Conservation (phyloP, 148 eudicot species). For the Beta vulgaris region DNA sequence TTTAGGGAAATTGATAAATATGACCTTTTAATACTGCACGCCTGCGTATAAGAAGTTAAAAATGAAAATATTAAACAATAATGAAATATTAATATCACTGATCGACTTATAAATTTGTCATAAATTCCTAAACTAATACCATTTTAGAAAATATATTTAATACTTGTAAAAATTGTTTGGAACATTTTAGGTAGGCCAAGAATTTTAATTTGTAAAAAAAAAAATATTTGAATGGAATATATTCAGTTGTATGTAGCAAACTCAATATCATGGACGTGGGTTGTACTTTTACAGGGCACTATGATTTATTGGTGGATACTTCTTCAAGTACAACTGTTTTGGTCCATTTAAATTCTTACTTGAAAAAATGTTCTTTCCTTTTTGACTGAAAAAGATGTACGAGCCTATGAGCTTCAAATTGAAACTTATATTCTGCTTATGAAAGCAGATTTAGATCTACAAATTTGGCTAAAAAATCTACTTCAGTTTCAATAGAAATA, state of each 20-base stretch:
- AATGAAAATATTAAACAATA: no score
- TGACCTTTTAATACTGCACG: no score
- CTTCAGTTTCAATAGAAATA: neutral
- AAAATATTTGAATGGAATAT: conserved; percentile 18
- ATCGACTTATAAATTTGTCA: no score
- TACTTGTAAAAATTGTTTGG: no score
- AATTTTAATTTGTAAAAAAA: neutral
- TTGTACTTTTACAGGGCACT: conserved; percentile 20
- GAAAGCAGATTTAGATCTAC: neutral
- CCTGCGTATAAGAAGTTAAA: no score
- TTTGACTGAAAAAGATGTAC: conserved; percentile 22
- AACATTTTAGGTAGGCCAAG: no score
- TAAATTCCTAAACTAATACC: no score
- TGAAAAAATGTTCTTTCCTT: conserved; percentile 13
- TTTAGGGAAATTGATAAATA: no score
- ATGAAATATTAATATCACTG: no score
- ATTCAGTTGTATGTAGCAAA: conserved; percentile 11
- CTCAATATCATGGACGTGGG: conserved; percentile 1
- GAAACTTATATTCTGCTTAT: neutral
- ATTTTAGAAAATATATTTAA: no score
- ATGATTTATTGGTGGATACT: neutral
- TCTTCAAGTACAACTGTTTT: conserved; percentile 10
- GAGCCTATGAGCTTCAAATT: neutral
- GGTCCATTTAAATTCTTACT: conserved; percentile 11
- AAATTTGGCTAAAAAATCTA: neutral